Evolutionary conservation across 768 basidiomycete genomes (phyloP), one percentile per base, ranked within the genome.

Genomic region (Pholiota microspora): DNA sequence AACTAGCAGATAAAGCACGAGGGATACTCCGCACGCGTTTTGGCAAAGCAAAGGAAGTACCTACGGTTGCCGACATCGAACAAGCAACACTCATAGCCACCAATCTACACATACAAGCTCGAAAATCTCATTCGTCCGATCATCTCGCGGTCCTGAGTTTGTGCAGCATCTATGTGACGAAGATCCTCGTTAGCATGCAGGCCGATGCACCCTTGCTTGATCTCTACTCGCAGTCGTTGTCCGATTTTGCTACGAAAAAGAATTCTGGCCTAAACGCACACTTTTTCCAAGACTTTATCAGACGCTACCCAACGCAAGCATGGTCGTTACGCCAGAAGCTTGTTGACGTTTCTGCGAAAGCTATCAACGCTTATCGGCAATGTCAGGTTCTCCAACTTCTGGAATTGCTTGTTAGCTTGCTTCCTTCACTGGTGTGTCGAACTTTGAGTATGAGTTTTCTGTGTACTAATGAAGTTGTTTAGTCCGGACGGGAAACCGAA

Each of bases 1-100:
- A 97, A 62, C 76, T 98, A n/a, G 80, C 88, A 9, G 88, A 92
- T 67, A 98, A 98, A 71, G 87, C 93, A 1, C 80, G 81, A 55
- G 87, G 89, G 23, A 82, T 98, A 57, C 76, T 98, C 38, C 82
- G 83, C 35, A 79, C 79, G 23, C 82, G 92, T 34, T 76, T 95
- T 54, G 81, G 77, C 53, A 92, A 92, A 66, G 73, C 82, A 40
- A 93, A 88, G 64, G 91, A 89, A 9, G 53, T 81, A 8, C 86
- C 88, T 2, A 67, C 70, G 2, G 71, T 73, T 25, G 69, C 78
- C 10, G 75, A 82, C 44, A 58, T 63, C n/a, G 77, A 79, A 28
- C 70, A 74, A 45, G 67, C 75, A 12, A 68, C 71, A 40, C 71
- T 75, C 5, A 68, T 86, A 16, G 73, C 92, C 24, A 73, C 76